These are phyloP conservation scores for Myxozyma melibiosi DNA, from an alignment of 805 yeast species.

Conservation along the genomic window DNA sequence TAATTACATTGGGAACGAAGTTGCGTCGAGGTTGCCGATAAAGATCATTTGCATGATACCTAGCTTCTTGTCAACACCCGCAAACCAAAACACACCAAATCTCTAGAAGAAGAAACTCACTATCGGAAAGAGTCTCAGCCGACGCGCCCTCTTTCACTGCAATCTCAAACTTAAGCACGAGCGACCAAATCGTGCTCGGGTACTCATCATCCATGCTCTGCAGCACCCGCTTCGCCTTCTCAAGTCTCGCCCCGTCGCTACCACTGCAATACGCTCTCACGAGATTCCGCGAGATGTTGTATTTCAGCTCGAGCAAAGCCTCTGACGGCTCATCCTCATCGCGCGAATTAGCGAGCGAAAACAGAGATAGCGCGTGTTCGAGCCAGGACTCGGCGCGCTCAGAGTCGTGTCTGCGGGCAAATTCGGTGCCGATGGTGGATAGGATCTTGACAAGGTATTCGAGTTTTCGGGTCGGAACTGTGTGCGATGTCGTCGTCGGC, in stretches of 20 bases:
- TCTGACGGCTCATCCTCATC: conserved; percentile 4
- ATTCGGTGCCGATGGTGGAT: conserved; percentile 16
- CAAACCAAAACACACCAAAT: too few species aligned
- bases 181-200: conserved; percentile 19
- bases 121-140: conserved; percentile 12
- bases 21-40: conserved; percentile 11
- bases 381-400: conserved; percentile 17
- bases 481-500: not conserved
- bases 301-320: conserved; percentile 8
- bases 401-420: not conserved
- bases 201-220: conserved; percentile 21
- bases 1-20: conserved; percentile 13
- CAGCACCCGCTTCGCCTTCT: conserved; percentile 14
- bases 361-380: conserved; percentile 9
- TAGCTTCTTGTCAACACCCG: not conserved
- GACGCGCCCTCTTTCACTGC: conserved; percentile 4
- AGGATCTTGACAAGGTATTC: conserved; percentile 18
- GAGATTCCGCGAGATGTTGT: conserved; percentile 14
- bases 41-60: conserved; percentile 27
- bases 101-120: conserved; percentile 2
- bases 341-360: not conserved
- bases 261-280: conserved; percentile 9
- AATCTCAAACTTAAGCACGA: conserved; percentile 17
- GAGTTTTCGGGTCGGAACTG: conserved; percentile 14
- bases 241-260: not conserved